Evolutionary conservation across 73 alveolate species (phyloP).

Genomic region (Paramecium bursaria): DNA sequence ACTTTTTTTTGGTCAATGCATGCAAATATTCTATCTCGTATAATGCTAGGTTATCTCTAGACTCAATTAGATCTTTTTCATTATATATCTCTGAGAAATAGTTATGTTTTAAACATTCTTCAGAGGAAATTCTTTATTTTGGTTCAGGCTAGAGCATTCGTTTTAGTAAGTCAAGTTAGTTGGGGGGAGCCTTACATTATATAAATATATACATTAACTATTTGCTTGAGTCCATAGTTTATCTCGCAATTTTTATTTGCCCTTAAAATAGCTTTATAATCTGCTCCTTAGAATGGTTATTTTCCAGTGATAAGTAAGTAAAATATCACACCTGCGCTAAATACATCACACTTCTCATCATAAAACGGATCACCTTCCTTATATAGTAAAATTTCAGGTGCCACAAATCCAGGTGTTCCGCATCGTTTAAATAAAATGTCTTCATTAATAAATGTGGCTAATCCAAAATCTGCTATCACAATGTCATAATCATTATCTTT

Average conservation of each 20-base stretch:
- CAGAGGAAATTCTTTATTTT: constrained; percentile 37
- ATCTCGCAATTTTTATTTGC: constrained; percentile 64
- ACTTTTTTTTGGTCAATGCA: constrained; percentile 28
- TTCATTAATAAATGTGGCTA: constrained; percentile 62
- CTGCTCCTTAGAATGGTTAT: constrained; percentile 62
- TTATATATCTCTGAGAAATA: constrained; percentile 42
- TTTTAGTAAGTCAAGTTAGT: constrained; percentile 43
- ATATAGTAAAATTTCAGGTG: constrained; percentile 66
- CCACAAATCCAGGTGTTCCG: constrained; percentile 74
- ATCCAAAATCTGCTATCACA: constrained; percentile 70
- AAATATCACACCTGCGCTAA: constrained; percentile 66
- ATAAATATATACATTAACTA: not conserved
- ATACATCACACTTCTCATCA: constrained; percentile 69
- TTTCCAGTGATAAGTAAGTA: constrained; percentile 55
- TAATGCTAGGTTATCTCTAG: not conserved
- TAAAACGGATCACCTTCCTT: constrained; percentile 71
- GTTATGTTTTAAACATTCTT: constrained; percentile 58
- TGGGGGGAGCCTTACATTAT: constrained; percentile 2
- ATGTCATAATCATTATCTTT: constrained; percentile 35
- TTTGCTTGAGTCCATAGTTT: constrained; percentile 24
- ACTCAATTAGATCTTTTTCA: constrained; percentile 21
- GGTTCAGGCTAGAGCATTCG: constrained; percentile 63
- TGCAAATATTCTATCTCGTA: constrained; percentile 50
- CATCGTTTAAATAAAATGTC: constrained; percentile 62
- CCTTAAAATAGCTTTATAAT: constrained; percentile 62